phyloP scores from a whole-genome alignment of 164 flowering plant genomes.

The Berberis thunbergii region DNA sequence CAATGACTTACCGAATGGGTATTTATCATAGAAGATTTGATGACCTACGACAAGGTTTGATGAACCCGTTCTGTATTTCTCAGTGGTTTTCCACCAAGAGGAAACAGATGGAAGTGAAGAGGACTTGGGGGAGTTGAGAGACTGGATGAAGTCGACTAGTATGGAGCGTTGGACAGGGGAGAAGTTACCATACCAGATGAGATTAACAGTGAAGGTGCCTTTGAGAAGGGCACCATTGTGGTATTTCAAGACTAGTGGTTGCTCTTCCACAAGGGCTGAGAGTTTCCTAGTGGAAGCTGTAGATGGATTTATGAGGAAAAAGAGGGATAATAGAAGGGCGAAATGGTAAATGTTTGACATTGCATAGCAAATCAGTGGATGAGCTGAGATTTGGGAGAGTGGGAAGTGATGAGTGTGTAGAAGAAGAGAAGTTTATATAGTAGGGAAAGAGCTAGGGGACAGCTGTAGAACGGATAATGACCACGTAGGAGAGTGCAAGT shows the following conservation, averaged over 20 bases:
- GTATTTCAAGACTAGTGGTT: slow-evolving; percentile 36
- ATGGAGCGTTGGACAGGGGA: slow-evolving; percentile 46
- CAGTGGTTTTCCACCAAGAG: slow-evolving; percentile 61
- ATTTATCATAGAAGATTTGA: slow-evolving; percentile 34
- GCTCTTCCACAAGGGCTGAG: slow-evolving; percentile 4
- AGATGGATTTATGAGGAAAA: neutral
- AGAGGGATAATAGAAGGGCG: neutral
- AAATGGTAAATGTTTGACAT: neutral
- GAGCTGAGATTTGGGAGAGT: too few relatives aligned
- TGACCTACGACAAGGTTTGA: slow-evolving; percentile 20
- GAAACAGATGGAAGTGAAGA: slow-evolving; percentile 31
- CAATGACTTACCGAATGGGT: slow-evolving; percentile 48
- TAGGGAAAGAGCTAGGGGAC: too few relatives aligned
- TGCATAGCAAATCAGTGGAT: too few relatives aligned
- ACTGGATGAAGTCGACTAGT: slow-evolving; percentile 43
- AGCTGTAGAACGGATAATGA: too few relatives aligned
- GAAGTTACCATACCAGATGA: slow-evolving; percentile 44
- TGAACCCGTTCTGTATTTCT: slow-evolving; percentile 39
- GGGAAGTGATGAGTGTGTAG: too few relatives aligned
- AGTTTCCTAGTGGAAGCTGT: slow-evolving; percentile 20
- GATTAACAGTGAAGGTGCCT: slow-evolving; percentile 40
- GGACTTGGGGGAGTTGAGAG: slow-evolving; percentile 17
- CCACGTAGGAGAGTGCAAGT: too few relatives aligned
- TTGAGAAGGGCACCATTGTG: slow-evolving; percentile 61
- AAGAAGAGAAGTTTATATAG: too few relatives aligned